A percentile compares a stretch with the other conserved stretches of the same genome.
phyloP scores from a whole-genome alignment of 108 stramenopile species.

The Cyclotella distinguenda region DNA sequence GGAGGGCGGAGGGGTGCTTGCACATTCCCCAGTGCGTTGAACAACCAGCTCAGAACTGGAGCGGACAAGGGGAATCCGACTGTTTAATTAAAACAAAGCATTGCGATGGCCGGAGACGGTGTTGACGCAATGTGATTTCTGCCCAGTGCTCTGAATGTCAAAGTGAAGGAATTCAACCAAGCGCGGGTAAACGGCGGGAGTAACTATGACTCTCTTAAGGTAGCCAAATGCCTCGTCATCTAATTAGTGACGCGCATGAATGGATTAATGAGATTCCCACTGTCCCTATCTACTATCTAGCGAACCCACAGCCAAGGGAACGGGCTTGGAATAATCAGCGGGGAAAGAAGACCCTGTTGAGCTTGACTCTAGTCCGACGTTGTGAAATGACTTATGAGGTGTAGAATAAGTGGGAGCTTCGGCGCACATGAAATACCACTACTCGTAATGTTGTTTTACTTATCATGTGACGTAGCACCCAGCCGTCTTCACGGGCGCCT shows the following conservation, averaged over 20 bases:
- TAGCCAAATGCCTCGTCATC: slow-evolving; percentile 94
- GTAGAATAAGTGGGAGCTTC: slow-evolving; percentile 96
- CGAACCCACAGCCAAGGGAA: slow-evolving; percentile 96
- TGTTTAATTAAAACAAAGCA: slow-evolving; percentile 91
- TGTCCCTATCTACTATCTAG: slow-evolving; percentile 97
- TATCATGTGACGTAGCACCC: slow-evolving; percentile 88
- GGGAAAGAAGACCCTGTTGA: slow-evolving; percentile 98
- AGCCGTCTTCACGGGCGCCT: slow-evolving; percentile 77
- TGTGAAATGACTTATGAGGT: slow-evolving; percentile 97
- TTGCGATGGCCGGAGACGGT: slow-evolving; percentile 84
- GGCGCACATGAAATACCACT: slow-evolving; percentile 95
- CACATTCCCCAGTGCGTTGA: slow-evolving; percentile 63
- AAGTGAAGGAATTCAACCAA: slow-evolving; percentile 89
- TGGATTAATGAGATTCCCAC: slow-evolving; percentile 92
- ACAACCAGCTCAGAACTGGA: slow-evolving; percentile 85
- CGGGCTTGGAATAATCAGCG: slow-evolving; percentile 91
- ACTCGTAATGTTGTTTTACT: slow-evolving; percentile 98
- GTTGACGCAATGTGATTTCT: slow-evolving; percentile 92
- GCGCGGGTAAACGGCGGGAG: slow-evolving; percentile 89
- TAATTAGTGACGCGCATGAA: slow-evolving; percentile 90
- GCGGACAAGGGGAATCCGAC: slow-evolving; percentile 90
- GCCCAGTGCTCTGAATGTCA: slow-evolving; percentile 89
- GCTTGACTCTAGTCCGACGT: slow-evolving; percentile 98
- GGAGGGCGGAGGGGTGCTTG: slow-evolving; percentile 49
- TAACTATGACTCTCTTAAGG: slow-evolving; percentile 97